Base-by-base conservation (phyloP, 2,329 filamentous ascomycete genomes). In the Colletotrichum tanaceti region DNA sequence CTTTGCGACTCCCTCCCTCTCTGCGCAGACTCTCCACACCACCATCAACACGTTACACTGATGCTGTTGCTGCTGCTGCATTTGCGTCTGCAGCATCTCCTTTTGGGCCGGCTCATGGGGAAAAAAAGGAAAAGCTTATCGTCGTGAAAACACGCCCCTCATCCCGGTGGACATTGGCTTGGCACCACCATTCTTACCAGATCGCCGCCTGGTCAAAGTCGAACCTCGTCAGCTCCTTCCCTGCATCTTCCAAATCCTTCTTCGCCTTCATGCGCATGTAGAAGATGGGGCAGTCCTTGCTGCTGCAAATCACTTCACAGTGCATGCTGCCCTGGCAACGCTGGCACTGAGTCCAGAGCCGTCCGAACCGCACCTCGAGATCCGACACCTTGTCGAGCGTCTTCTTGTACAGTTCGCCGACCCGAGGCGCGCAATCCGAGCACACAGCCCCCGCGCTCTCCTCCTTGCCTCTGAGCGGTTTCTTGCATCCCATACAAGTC, bases 211-310 rank as follows among this genome's bases (percentile, higher is more conserved):
- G 88, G 80, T 97, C 94, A 72, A 90, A 87, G 81, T 99, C 96
- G 80, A 99, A 99, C 74, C 96, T 85, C 73, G 87, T 87, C 75
- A 99, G 80, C 79, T 99, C 96, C 82, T 93, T 97, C 65, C 94
- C 93, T 1, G 91, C 91, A 82, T 99, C 96, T 79, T 98, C 95
- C 46, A 98, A 90, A 78, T 99, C 96, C 85, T 99, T 99, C 87
- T 98, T 97, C 39, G 95, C 95, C 86, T 99, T 99, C 96, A 99
- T 99, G 5, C 96, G 90, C 96, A 99, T 99, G 80, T 99, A 99
- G 80, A 99, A 99, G 76, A 99, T 99, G 1, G 96, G 96, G 77
- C 96, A 99, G 83, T 99, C 96, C 79, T 94, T 92, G 78, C 91
- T 95, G 71, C 91, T 94, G 83, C 96, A 99, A 74, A 99, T 98